A percentile compares a stretch with the other conserved stretches of the same genome.
phyloP scores from a whole-genome alignment of 495 filamentous ascomycete genomes.

The Halenospora varia region DNA sequence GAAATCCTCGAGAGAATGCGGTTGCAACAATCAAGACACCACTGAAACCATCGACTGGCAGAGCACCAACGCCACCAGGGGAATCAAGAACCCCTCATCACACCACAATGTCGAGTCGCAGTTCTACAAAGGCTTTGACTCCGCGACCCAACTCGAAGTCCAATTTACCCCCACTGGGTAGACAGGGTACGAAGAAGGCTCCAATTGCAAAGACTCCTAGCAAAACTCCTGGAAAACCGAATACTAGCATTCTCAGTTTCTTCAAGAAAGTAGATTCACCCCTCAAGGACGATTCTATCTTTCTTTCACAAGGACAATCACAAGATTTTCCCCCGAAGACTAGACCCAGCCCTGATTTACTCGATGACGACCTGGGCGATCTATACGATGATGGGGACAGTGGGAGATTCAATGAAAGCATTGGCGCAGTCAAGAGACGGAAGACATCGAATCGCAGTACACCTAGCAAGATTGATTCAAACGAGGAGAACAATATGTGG shows the following conservation, averaged over 20 bases:
- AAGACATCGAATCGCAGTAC: slow-evolving; percentile 22
- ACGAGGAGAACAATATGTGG: background rate
- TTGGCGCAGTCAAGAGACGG: slow-evolving; percentile 40
- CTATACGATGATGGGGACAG: slow-evolving; percentile 43
- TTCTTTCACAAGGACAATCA: slow-evolving; percentile 34
- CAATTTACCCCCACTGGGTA: slow-evolving; percentile 7
- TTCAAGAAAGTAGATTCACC: slow-evolving; percentile 66
- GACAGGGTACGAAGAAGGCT: slow-evolving; percentile 14
- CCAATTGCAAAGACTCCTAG: slow-evolving; percentile 6
- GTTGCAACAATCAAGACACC: slow-evolving; percentile 11
- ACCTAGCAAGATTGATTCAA: background rate
- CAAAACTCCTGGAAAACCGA: slow-evolving; percentile 41
- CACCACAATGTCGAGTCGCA: slow-evolving; percentile 22
- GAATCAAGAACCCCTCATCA: slow-evolving; percentile 3
- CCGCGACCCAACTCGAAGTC: slow-evolving; percentile 23
- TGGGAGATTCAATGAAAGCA: slow-evolving; percentile 48
- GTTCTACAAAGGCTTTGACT: slow-evolving; percentile 22
- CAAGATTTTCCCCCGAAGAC: slow-evolving; percentile 29
- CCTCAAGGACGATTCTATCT: slow-evolving; percentile 28
- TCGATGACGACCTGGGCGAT: slow-evolving; percentile 26
- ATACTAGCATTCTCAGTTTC: slow-evolving; percentile 75
- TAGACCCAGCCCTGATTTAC: slow-evolving; percentile 5
- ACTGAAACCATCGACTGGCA: slow-evolving; percentile 34
- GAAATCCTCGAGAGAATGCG: slow-evolving; percentile 36
- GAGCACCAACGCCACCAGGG: slow-evolving; percentile 39